Percentiles rank a stretch among this genome's conserved stretches.
phyloP scores from a whole-genome alignment of 345 rosid species.

The Streptanthus diversifolius region DNA sequence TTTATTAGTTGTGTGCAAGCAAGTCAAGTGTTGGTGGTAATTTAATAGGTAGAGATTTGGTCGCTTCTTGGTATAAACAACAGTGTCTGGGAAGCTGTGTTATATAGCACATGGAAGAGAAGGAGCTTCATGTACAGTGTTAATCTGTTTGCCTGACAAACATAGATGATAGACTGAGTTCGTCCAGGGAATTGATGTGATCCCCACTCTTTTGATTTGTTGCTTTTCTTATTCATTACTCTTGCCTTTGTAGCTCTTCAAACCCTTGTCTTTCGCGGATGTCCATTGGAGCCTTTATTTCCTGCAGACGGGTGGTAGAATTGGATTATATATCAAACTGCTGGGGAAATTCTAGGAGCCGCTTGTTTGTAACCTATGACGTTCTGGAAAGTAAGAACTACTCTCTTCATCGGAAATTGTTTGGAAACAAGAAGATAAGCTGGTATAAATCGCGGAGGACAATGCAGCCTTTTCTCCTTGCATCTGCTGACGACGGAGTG shows the following conservation, averaged over 20 bases:
- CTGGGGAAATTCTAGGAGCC: conserved; percentile 49
- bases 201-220: not conserved
- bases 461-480: conserved; percentile 36
- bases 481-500: conserved; percentile 75
- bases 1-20: not conserved
- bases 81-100: not conserved
- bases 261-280: conserved; percentile 45
- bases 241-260: conserved; percentile 49
- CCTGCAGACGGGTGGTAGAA: conserved; percentile 39
- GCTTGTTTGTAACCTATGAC: conserved; percentile 36
- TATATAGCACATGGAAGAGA: not conserved
- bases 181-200: no score
- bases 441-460: conserved; percentile 42
- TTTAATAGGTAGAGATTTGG: conserved; percentile 1
- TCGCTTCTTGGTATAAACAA: not conserved
- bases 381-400: conserved; percentile 32
- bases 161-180: no score
- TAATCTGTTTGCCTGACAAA: no score
- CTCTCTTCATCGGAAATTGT: conserved; percentile 8
- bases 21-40: not conserved
- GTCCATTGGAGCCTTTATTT: conserved; percentile 38
- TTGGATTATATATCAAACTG: conserved; percentile 42
- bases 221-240: conserved; percentile 10
- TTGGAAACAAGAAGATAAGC: conserved; percentile 36
- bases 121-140: no score